Evolutionary conservation across 495 filamentous ascomycete species (phyloP), one percentile per base, ranked within the genome.

Genomic region (Xylaria venustula): DNA sequence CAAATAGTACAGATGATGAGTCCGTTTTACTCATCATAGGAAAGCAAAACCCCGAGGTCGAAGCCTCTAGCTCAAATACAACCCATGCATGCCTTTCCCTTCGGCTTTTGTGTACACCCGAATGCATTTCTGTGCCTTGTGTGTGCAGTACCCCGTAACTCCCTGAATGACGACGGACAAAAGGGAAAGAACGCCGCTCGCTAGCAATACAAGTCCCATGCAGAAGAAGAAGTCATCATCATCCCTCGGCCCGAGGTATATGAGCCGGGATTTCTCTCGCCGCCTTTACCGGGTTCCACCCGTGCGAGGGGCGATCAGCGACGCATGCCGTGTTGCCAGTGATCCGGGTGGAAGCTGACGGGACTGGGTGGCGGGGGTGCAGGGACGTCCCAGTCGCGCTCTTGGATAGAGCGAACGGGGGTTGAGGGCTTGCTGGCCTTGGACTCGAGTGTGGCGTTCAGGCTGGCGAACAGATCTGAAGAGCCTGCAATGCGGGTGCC

Each of bases 281-380:
- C 40, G 30, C 40, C 50, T 30, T 15, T 34, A 34, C 19, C 50
- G 28, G 15, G 15, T 41, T 12, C 17, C 17, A 49, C 20, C 36
- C 26, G 23, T 48, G 12, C 6, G 46, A n/a, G 41, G 15, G n/a
- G 34, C 28, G 47, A 66, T 72, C 54, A 72, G 46, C 63, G 67
- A 47, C 63, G 63, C 34, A 67, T 7, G 9, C 46, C 48, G 0
- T 61, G 69, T 42, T 69, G 73, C 79, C 79, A 81, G 62, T 78
- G 74, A 60, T 79, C 75, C 30, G 68, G 60, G 23, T 73, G 71
- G 64, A 77, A 81, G 68, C 75, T 74, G 57, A 81, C 75, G 25
- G 79, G 79, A 61, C 75, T 78, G 7, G 79, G 79, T 26, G 79
- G 79, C 19, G 79, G 79, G 1, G 79, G 77, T 12, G 78, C 78